Conservation (phyloP, 345 rosid species). For the Boechera retrofracta region DNA sequence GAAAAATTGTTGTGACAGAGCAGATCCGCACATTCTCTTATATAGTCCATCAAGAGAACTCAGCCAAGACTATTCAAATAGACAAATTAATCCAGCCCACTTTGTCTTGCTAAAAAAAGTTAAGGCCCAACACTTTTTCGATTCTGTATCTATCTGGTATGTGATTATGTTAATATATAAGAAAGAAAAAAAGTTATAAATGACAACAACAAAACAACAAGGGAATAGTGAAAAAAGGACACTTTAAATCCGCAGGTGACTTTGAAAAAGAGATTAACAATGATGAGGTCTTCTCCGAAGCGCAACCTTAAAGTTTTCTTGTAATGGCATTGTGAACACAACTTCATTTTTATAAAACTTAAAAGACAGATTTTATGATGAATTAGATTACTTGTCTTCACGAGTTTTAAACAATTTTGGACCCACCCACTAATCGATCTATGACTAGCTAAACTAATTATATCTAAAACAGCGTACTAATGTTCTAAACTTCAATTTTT, state of each 20-base stretch:
- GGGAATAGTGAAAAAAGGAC: background rate
- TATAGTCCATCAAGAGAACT: background rate
- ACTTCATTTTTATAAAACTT: constrained; percentile 22
- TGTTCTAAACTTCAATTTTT: constrained; percentile 12
- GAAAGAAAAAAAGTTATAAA: background rate
- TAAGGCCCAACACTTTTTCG: constrained; percentile 8
- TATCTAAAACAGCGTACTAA: constrained; percentile 18
- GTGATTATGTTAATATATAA: background rate
- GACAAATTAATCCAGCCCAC: constrained; percentile 3
- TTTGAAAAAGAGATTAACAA: constrained; percentile 32
- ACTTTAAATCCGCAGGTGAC: constrained; percentile 38
- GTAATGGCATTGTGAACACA: constrained; percentile 40
- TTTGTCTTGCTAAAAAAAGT: background rate
- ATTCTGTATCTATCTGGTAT: background rate
- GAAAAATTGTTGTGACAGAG: background rate
- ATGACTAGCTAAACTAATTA: constrained; percentile 20
- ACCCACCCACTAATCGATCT: constrained; percentile 37
- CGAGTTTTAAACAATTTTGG: constrained; percentile 43
- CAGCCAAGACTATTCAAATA: background rate
- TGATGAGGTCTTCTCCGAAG: constrained; percentile 38
- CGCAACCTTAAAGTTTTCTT: constrained; percentile 44
- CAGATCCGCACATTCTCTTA: background rate
- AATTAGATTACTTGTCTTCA: constrained; percentile 39
- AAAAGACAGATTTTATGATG: constrained; percentile 38
- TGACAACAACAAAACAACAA: constrained; percentile 1